Evolutionary conservation across 345 rosid genomes (phyloP).

Genomic region (Lenwebbia sp.): DNA sequence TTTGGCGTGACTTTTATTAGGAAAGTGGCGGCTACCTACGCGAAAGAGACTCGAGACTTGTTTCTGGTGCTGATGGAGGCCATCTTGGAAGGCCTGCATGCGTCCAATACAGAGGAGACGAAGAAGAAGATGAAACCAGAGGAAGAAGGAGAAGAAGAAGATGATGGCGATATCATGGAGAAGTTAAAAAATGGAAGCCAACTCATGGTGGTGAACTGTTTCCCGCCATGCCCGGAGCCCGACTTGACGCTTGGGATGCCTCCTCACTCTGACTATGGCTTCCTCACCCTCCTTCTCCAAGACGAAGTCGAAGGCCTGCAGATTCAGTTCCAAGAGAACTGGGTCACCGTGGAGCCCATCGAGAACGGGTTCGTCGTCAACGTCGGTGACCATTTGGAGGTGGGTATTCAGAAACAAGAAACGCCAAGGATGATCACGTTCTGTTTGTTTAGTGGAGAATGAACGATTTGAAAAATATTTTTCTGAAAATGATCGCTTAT

Average conservation of each 20-base stretch:
- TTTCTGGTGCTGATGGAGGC: slow-evolving; percentile 59
- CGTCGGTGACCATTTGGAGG: slow-evolving; percentile 96
- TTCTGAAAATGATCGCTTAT: no score
- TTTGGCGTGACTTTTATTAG: neutral
- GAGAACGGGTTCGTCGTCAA: slow-evolving; percentile 63
- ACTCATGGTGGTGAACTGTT: slow-evolving; percentile 59
- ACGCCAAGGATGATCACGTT: neutral
- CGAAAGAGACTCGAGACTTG: slow-evolving; percentile 47
- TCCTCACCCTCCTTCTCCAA: slow-evolving; percentile 79
- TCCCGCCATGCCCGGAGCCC: slow-evolving; percentile 86
- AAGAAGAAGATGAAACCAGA: slow-evolving; percentile 3
- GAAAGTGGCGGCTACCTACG: slow-evolving; percentile 55
- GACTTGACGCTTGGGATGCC: slow-evolving; percentile 84
- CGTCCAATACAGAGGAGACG: neutral
- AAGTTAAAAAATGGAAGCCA: slow-evolving; percentile 64
- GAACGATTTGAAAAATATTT: no score
- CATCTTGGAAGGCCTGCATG: slow-evolving; percentile 48
- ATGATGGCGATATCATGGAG: slow-evolving; percentile 4
- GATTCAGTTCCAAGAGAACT: slow-evolving; percentile 34
- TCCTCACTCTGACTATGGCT: slow-evolving; percentile 86
- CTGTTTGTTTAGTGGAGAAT: no score
- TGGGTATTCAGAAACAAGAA: neutral
- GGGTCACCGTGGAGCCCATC: slow-evolving; percentile 76
- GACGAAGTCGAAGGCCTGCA: slow-evolving; percentile 75
- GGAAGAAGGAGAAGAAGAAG: neutral